Base-by-base conservation (phyloP, 352 stramenopile genomes). In the Pythium chondricola region DNA sequence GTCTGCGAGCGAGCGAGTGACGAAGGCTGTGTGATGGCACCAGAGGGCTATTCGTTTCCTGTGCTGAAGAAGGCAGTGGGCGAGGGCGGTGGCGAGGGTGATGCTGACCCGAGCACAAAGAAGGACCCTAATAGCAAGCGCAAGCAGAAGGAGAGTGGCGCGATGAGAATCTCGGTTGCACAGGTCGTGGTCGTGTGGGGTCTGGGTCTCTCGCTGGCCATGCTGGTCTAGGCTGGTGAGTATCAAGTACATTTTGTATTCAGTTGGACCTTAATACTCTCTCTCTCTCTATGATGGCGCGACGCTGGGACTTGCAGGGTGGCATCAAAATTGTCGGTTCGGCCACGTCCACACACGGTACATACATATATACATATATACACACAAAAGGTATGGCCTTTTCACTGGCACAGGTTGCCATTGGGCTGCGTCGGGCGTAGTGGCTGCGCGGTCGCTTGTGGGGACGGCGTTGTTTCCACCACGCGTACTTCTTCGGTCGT, bases 1-100 rank as follows among this genome's bases (percentile, higher is more conserved):
- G 35, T 62, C n/a, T 71, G 62, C 41, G 37, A 43, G 11, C 3
- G 21, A 5, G n/a, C 18, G 41, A 18, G 20, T 26, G 20, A 17
- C 52, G 17, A 86, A 84, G 67, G 65, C 3, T 56, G 56, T 29
- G 35, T 43, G 4, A 18, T 22, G 2, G 29, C 43, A 2, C 52
- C 58, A n/a, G 25, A 31, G 10, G 48, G 24, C 1, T 66, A 58
- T 20, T 39, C 26, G 27, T 66, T 66, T 20, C 58, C 58, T 36
- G 16, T 17, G 31, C 24, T 66, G 17, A 22, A 40, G 26, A 66
- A 62, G 30, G 52, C 58, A 7, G 47, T 57, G 0, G 47, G 47
- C 5, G 36, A 52, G 16, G 36, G 31, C 17, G 40, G 30, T 2
- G 43, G 25, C 22, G 18, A 43, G 18, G 50, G 30, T n/a, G 37